phyloP scores from a whole-genome alignment of 352 stramenopile genomes.

The Phytopythium oedochilum region DNA sequence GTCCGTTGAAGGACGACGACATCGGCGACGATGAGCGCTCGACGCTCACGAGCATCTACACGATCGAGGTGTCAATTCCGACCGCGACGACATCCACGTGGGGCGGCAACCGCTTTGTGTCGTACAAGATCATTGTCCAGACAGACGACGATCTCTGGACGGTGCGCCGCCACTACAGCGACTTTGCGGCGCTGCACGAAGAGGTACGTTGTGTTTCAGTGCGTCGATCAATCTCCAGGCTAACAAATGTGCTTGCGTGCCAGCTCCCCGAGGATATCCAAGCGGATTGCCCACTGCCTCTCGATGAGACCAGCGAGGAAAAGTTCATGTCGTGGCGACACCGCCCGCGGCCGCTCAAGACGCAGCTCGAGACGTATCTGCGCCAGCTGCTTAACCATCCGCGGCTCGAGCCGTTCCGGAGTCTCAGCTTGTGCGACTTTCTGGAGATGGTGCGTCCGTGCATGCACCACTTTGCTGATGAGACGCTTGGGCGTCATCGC shows the following conservation, averaged over 20 bases:
- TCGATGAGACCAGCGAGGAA: conserved; percentile 26
- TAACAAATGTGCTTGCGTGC: background rate
- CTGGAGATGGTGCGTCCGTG: conserved; percentile 48
- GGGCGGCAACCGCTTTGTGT: conserved; percentile 66
- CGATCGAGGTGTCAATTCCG: conserved; percentile 59
- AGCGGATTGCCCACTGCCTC: conserved; percentile 36
- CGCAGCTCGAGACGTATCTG: conserved; percentile 59
- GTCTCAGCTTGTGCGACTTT: conserved; percentile 65
- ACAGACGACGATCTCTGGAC: conserved; percentile 70
- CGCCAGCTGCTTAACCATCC: conserved; percentile 45
- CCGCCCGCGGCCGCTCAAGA: conserved; percentile 53
- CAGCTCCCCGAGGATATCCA: conserved; percentile 45
- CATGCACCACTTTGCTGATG: too few relatives aligned
- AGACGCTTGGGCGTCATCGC: too few relatives aligned
- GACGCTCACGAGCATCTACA: conserved; percentile 9
- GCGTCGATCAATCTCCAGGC: background rate
- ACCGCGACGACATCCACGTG: conserved; percentile 63
- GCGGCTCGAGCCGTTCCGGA: conserved; percentile 44
- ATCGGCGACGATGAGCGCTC: conserved; percentile 2
- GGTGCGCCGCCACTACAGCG: conserved; percentile 54
- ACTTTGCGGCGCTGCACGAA: conserved; percentile 59
- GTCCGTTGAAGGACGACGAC: too few relatives aligned
- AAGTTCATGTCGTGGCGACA: conserved; percentile 60
- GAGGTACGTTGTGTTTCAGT: conserved; percentile 14
- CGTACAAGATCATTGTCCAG: conserved; percentile 70